A percentile compares a stretch with the other conserved stretches of the same genome.
These are phyloP conservation scores for Kwoniella sp. DNA, from an alignment of 768 basidiomycete species.

Conservation along the genomic window DNA sequence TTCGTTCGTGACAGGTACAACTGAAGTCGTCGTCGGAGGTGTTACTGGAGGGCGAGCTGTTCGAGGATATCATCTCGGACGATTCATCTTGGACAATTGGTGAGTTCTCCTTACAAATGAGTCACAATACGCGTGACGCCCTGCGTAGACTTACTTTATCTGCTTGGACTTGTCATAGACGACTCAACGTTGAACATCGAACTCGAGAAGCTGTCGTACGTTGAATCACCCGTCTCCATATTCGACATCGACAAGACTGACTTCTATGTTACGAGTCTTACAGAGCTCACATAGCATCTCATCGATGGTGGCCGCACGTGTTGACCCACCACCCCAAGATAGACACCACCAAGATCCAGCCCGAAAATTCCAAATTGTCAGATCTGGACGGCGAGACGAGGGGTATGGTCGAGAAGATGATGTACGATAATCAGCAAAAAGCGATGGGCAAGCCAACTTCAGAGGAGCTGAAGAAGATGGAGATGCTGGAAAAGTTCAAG, in stretches of 20 bases:
- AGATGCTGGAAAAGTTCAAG: slow-evolving; percentile 89
- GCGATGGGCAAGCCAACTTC: slow-evolving; percentile 96
- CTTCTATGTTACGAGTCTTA: neutral
- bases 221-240: neutral
- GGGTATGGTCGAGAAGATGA: slow-evolving; percentile 99
- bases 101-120: slow-evolving; percentile 55
- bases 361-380: slow-evolving; percentile 90
- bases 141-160: neutral
- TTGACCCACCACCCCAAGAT: slow-evolving; percentile 93
- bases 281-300: slow-evolving; percentile 62
- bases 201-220: slow-evolving; percentile 53
- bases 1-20: slow-evolving; percentile 39
- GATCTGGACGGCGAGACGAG: slow-evolving; percentile 96
- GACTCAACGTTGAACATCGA: slow-evolving; percentile 52
- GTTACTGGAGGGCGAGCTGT: slow-evolving; percentile 86
- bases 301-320: slow-evolving; percentile 98
- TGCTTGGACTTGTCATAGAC: slow-evolving; percentile 23
- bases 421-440: slow-evolving; percentile 75
- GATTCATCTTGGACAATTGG: slow-evolving; percentile 97
- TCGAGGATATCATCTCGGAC: slow-evolving; percentile 90
- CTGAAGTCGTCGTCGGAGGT: slow-evolving; percentile 76
- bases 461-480: slow-evolving; percentile 89
- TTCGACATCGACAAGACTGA: slow-evolving; percentile 19
- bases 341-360: slow-evolving; percentile 93
- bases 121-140: slow-evolving; percentile 3